Evolutionary conservation across 345 rosid genomes (phyloP).

Genomic region (Leavenworthia alabamica): DNA sequence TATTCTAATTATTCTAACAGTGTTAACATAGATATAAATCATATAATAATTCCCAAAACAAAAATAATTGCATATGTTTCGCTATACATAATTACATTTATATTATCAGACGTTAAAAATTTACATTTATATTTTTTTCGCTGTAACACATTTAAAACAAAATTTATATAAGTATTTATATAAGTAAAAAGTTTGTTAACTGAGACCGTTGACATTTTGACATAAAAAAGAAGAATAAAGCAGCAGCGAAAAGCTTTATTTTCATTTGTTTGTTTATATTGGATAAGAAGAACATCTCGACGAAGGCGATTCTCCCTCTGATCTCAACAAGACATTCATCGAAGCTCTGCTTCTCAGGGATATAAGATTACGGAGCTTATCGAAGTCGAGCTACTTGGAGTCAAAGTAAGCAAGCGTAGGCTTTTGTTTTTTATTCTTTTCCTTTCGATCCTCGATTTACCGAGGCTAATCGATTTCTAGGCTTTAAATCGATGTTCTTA

Average conservation of each 20-base stretch:
- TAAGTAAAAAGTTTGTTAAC: too few relatives aligned
- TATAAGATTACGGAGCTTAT: background rate
- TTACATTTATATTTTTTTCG: background rate
- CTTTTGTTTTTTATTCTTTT: background rate
- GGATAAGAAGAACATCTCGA: constrained; percentile 19
- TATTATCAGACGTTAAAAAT: too few relatives aligned
- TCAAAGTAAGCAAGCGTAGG: constrained; percentile 33
- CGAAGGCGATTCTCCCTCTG: constrained; percentile 27
- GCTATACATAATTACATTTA: background rate
- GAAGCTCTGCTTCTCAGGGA: background rate
- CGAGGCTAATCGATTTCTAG: constrained; percentile 5
- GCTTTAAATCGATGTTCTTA: constrained; percentile 4
- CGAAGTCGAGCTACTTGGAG: constrained; percentile 3
- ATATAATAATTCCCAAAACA: background rate
- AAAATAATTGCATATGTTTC: background rate
- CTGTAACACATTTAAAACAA: background rate
- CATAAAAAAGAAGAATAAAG: background rate
- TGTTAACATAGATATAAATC: too few relatives aligned
- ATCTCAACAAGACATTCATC: constrained; percentile 7
- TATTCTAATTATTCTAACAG: too few relatives aligned
- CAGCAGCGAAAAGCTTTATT: background rate
- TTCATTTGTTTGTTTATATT: background rate
- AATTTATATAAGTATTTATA: too few relatives aligned
- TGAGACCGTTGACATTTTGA: too few relatives aligned
- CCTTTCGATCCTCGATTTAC: constrained; percentile 23